Evolutionary conservation across 768 basidiomycete species (phyloP).

Genomic region (Lentinula edodes): DNA sequence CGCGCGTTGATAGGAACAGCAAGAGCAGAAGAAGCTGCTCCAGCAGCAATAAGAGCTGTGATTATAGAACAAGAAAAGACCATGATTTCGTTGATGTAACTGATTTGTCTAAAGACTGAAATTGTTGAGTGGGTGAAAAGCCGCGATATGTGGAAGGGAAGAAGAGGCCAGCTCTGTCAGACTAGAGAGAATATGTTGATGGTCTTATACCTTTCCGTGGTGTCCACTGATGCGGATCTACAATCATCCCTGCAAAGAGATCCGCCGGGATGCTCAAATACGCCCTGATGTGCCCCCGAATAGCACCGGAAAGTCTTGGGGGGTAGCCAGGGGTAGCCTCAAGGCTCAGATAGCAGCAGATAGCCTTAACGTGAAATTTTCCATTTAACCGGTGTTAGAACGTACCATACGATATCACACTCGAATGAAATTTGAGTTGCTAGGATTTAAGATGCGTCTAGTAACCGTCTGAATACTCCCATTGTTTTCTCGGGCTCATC

Average conservation of each 20-base stretch:
- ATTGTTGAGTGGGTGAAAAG: neutral
- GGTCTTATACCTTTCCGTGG: neutral
- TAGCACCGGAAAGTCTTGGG: too few species aligned
- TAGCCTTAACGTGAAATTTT: too few species aligned
- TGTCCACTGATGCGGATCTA: neutral
- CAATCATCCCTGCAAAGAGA: too few species aligned
- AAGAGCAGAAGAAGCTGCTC: neutral
- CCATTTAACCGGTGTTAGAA: too few species aligned
- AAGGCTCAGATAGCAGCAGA: too few species aligned
- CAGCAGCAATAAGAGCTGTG: neutral
- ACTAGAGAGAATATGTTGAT: neutral
- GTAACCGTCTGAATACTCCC: neutral
- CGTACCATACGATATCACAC: neutral
- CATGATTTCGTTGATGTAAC: neutral
- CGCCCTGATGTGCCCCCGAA: too few species aligned
- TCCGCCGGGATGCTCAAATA: too few species aligned
- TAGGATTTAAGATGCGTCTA: neutral
- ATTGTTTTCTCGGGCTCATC: constrained; percentile 1
- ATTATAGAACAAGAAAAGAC: neutral
- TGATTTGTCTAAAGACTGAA: neutral
- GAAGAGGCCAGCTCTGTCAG: neutral
- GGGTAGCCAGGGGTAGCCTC: too few species aligned
- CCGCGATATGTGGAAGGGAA: neutral
- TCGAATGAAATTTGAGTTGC: too few species aligned
- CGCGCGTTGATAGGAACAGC: neutral